Evolutionary conservation across 2,329 filamentous ascomycete species (phyloP), one percentile per base, ranked within the genome.

Genomic region (Trichoderma sp.): DNA sequence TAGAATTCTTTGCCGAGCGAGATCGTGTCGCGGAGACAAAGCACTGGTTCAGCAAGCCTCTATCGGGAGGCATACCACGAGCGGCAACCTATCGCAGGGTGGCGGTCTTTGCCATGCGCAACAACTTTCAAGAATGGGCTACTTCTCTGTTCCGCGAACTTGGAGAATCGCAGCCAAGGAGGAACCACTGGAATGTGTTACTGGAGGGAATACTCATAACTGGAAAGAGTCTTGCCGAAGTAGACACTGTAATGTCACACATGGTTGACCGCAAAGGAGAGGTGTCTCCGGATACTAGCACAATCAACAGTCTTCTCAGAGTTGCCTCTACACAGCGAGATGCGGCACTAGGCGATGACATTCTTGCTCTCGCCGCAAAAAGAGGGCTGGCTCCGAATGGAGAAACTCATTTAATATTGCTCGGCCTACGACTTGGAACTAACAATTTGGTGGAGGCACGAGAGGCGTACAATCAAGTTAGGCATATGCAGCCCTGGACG

Each of bases 231-330:
- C 88, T 92, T 1, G 89, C 76, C 15, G 78, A 81, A 56, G 79
- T 82, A 12, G 76, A 79, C 56, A 75, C 72, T 24, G 93, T 79
- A 90, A 93, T 78, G 86, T 95, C 73, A 87, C 88, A 90, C 74
- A 94, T 95, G 89, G 88, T 96, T 72, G 84, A 88, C 57, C 85
- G 90, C 24, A 80, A 86, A 71, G 79, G 84, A 71, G 82, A 83
- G 18, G 75, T 86, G 3, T 80, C 84, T 7, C 89, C 94, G 0
- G 91, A 93, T 70, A 90, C 90, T 7, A 82, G 86, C 3, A 94
- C 92, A 6, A 90, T 98, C 76, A 97, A 98, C 77, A 83, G 85
- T 6, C 85, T 98, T 30, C 86, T 98, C 21, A 87, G 89, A 68
- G 90, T 91, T 71, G 93, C 93, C 11, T 90, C 91, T 74, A 87